Base-by-base conservation (phyloP, 305 asterid species). In the Rubia tinctorum region DNA sequence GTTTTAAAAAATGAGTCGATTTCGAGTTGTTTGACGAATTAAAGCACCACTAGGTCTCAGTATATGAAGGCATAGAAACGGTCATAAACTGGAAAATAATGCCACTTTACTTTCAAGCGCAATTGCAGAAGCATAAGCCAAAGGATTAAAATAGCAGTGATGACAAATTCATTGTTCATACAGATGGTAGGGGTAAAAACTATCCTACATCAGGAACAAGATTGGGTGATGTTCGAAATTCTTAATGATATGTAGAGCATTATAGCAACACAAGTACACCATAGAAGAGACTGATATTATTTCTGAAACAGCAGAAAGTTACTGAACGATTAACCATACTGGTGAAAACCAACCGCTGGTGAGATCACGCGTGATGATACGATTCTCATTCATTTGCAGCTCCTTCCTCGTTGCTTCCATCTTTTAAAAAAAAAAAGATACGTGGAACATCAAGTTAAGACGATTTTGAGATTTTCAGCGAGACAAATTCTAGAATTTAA, bases 351-450 rank as follows among this genome's bases (percentile, higher is more conserved):
- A 78, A 73, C 66, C 17, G 70, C 72, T 76, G 30, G 71, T 68
- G 49, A 61, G 79, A 77, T 70, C 74, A 25, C 73, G 59, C 78
- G 63, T 76, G 80, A 30, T 45, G 40, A 47, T 71, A 63, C 39
- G 77, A 78, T 76, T 67, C 75, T 88, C 86, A 86, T 76, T 89
- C 89, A 30, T 82, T 88, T 60, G 82, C 49, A 47, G 84, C 15
- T 9, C 73, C 79, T 40, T 90, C 96, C 76, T 85, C 49, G 77
- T 76, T 72, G 78, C 72, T 76, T 76, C 89, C 93, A 60, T 90
- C 96, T 88, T n/a, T n/a, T n/a, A n/a, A 53, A 74, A 55, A 69
- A 62, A 42, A 61, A 58, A 73, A 69, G 10, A 49, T 51, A 22
- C 68, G 55, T 42, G 68, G 45, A 3, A 60, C 8, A 8, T 47